Percentiles rank a stretch among this genome's conserved stretches.
Conservation (phyloP, 2,329 filamentous ascomycete genomes). For the Colletotrichum somersetense region DNA sequence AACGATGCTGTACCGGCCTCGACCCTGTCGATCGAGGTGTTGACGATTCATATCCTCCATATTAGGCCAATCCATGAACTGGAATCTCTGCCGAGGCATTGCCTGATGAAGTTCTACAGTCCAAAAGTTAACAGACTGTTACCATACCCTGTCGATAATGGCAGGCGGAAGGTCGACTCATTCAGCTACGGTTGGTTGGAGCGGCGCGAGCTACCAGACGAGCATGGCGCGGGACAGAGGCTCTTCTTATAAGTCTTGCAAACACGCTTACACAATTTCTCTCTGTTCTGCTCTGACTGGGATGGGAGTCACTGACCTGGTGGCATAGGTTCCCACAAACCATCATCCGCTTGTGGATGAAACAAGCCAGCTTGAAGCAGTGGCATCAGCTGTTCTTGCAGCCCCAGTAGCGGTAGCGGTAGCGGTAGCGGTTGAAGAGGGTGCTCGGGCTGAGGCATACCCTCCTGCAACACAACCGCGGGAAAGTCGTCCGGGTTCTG, state of each 20-base stretch:
- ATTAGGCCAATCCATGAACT: not conserved
- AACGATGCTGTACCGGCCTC: slow-evolving; percentile 26
- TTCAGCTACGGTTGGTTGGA: not conserved
- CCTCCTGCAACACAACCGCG: not conserved
- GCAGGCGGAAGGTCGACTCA: not conserved
- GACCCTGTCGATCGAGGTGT: not conserved
- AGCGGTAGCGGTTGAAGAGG: not conserved
- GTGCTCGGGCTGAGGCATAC: not conserved
- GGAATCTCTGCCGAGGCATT: not conserved
- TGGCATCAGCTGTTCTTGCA: not conserved
- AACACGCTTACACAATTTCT: not conserved
- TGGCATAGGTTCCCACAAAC: slow-evolving; percentile 5
- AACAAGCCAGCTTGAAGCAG: not conserved
- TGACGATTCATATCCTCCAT: not conserved
- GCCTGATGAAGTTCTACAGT: not conserved
- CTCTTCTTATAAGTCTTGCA: not conserved
- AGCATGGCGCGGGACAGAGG: not conserved
- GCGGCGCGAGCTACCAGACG: not conserved
- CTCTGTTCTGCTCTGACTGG: not conserved
- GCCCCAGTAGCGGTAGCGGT: not conserved
- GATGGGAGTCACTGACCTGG: slow-evolving; percentile 19
- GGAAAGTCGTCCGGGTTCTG: slow-evolving; percentile 5
- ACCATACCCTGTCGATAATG: not conserved
- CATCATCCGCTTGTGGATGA: not conserved
- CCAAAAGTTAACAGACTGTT: not conserved